These are phyloP conservation scores for Myriosclerotinia scirpicola DNA, from an alignment of 2,329 filamentous ascomycete species.

Conservation along the genomic window DNA sequence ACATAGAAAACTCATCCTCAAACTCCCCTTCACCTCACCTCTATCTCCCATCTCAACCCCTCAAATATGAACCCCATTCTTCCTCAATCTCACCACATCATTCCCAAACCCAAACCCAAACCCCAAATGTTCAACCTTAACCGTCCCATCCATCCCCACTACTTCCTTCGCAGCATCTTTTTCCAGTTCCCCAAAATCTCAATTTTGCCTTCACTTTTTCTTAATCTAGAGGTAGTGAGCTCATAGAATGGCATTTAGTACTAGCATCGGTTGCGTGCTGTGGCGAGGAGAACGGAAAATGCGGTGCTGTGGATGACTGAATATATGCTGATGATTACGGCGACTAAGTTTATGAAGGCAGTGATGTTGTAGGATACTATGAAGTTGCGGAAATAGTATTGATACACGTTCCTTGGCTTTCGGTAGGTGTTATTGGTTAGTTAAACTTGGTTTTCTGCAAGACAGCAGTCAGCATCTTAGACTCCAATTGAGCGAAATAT, in stretches of 20 bases:
- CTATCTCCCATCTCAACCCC: neutral
- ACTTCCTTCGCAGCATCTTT: neutral
- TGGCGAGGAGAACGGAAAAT: conserved; percentile 29
- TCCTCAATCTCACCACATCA: neutral
- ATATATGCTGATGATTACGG: neutral
- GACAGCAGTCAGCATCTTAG: no score
- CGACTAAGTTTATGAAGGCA: neutral
- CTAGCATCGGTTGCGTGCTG: conserved; percentile 21
- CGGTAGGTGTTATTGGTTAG: neutral
- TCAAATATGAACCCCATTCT: neutral
- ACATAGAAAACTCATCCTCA: no score
- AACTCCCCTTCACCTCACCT: no score
- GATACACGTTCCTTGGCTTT: conserved; percentile 6
- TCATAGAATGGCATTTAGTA: conserved; percentile 14
- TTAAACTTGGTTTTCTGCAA: neutral
- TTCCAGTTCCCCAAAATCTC: neutral
- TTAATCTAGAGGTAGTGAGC: neutral
- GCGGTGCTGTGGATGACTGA: conserved; percentile 20
- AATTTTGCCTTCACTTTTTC: neutral
- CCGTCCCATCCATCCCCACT: neutral
- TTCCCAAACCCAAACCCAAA: neutral
- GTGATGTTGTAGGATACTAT: conserved; percentile 16
- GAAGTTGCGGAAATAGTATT: conserved; percentile 1
- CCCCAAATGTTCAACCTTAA: neutral
- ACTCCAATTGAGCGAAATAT: no score